Base-by-base conservation (phyloP, 2,329 filamentous ascomycete genomes). In the Chaetomium strumarium region DNA sequence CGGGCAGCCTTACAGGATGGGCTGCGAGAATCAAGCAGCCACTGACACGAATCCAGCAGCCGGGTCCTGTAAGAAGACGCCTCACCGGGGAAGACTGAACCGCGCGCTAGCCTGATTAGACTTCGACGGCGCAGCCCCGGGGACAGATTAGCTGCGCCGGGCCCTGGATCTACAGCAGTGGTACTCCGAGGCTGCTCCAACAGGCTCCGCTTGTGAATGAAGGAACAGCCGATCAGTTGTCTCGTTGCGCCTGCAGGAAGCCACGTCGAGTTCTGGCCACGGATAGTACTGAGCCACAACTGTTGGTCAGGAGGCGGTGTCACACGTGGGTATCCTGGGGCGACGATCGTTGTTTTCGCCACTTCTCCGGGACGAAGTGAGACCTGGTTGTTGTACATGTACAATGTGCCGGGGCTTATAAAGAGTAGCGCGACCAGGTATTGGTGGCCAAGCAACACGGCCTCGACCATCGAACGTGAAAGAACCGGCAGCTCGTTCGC, bases 1-100 rank as follows among this genome's bases (percentile, higher is more conserved):
- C 31, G 50, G 51, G 49, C 31, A 53, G 49, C 56, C 55, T 49
- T 56, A 56, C 56, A 46, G 48, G 48, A 52, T 14, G 31, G 37
- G 46, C 30, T 55, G 48, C 42, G 45, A 43, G 44, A 50, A 46
- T 51, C 48, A 49, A 55, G 49, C 50, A 46, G 49, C 39, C 54
- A 58, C 56, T 53, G 46, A 51, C 51, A 56, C 52, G 40, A 55
- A 57, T 56, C 61, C 61, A 48, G 51, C 51, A 55, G 49, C 58
- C 51, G 60, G 61, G 55, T 58, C 44, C 42, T 53, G 52, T 57
- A 24, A 49, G 24, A 44, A 29, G 24, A 46, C 60, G 58, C 57
- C 58, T 60, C 54, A 58, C 49, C 46, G 33, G 31, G 48, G 44
- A 50, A 53, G 39, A 49, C 39, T 47, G 48, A 33, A 47, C 30